Evolutionary conservation across 2,329 filamentous ascomycete species (phyloP).

Genomic region (Pyrenophora tritici-repentis): DNA sequence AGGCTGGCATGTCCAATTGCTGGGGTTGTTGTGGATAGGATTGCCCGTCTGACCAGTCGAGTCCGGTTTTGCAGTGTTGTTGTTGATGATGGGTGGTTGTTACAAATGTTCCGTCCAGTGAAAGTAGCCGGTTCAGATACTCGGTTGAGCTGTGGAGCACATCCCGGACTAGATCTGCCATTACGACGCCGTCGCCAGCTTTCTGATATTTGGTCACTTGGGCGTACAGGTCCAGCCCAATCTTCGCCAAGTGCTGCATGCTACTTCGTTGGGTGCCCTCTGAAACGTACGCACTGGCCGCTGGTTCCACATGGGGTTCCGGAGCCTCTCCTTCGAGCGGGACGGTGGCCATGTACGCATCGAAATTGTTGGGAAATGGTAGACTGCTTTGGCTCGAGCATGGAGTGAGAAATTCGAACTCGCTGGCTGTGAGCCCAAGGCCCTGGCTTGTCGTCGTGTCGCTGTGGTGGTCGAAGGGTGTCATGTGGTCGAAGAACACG

Average conservation of each 20-base stretch:
- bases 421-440: neutral
- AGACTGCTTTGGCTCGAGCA: neutral
- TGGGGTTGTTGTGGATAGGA: neutral
- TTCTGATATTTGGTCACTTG: neutral
- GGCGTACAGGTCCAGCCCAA: neutral
- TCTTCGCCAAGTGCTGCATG: conserved; percentile 1
- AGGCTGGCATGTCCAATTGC: neutral
- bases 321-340: neutral
- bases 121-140: neutral
- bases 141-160: neutral
- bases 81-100: neutral
- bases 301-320: neutral
- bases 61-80: neutral
- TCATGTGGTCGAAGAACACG: neutral
- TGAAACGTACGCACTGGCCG: neutral
- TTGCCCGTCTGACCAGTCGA: neutral
- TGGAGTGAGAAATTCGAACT: neutral
- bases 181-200: neutral
- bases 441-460: neutral
- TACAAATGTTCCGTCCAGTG: neutral
- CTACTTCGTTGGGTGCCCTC: neutral
- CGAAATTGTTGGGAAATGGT: neutral
- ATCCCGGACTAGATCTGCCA: neutral
- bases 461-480: neutral
- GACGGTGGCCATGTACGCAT: neutral